Base-by-base conservation (phyloP, 169 alveolate genomes). In the Babesia sp. region DNA sequence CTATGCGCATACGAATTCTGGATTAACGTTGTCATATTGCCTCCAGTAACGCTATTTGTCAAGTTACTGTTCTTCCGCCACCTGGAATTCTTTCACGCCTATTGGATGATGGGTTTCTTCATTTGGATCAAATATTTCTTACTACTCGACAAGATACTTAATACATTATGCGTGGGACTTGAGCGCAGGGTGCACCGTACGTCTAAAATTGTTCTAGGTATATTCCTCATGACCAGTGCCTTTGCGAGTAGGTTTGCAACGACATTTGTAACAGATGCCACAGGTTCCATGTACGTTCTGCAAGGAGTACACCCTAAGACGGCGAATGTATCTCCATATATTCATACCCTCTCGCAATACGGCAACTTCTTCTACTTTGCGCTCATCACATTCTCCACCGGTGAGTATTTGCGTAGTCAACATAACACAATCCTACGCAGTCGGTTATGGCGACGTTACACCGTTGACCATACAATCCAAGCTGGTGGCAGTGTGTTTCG, bases 401-500 rank as follows among this genome's bases (percentile, higher is more conserved):
- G 87, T 69, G 36, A 26, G 31, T 36, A 20, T 29, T 11, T 1
- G 14, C 48, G 26, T 18, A 7, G 1, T 2, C 41, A 22, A 22
- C 22, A 24, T 2, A 29, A 16, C 18, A 29, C 34, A 36, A 34
- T 16, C 41, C 3, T 18, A 4, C 14, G 29, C 66, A 78, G 93
- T 89, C 54, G 93, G 93, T 18, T 89, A 89, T 70, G 93, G 93
- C 45, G 93, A 89, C 48, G 61, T 89, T 55, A 53, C 69, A 31
- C 93, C 93, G 3, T 42, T 55, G 71, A 89, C 87, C 54, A 83
- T 77, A 42, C 63, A 78, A 67, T 84, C 91, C 28, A 79, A 80
- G 50, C 71, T 89, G 22, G 77, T 78, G 16, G 81, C 91, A 33
- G 73, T 89, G 28, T 59, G 76, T 60, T 89, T 78, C 56, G 72